These are phyloP conservation scores for Moesziomyces antarcticus DNA, from an alignment of 1,284 basidiomycete species.

Conservation along the genomic window DNA sequence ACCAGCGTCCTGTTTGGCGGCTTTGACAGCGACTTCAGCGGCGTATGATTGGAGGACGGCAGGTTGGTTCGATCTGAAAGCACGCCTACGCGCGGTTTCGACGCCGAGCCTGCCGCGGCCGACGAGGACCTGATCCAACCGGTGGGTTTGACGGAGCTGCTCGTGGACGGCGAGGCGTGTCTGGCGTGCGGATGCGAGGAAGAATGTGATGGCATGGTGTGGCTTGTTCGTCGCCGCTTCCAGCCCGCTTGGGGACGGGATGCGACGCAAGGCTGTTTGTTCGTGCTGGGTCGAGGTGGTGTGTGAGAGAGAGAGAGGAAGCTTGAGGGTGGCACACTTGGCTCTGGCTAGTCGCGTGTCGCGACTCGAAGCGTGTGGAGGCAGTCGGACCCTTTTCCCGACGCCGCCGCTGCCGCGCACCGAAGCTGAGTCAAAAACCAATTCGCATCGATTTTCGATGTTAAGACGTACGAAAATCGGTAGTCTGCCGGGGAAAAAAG, in stretches of 20 bases:
- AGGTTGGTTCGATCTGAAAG: slow-evolving; percentile 26
- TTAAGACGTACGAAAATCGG: not conserved
- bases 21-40: slow-evolving; percentile 6
- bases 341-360: not conserved
- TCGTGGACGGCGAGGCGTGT: slow-evolving; percentile 6
- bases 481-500: too few species aligned
- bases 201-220: not conserved
- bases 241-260: not conserved
- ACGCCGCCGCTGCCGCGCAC: too few species aligned
- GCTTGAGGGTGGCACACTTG: not conserved
- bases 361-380: not conserved
- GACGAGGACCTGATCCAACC: slow-evolving; percentile 43
- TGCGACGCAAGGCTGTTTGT: too few species aligned
- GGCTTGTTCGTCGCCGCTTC: not conserved
- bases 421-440: not conserved
- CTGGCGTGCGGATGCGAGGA: slow-evolving; percentile 5
- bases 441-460: too few species aligned
- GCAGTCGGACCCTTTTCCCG: not conserved
- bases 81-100: slow-evolving; percentile 4
- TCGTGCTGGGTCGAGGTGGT: not conserved
- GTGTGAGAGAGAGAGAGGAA: too few species aligned
- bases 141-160: slow-evolving; percentile 32
- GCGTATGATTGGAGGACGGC: slow-evolving; percentile 5
- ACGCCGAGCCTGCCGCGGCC: not conserved
- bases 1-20: not conserved